Percentiles rank a stretch among this genome's conserved stretches.
phyloP scores from a whole-genome alignment of 306 rosid species.

The Corylus americana region DNA sequence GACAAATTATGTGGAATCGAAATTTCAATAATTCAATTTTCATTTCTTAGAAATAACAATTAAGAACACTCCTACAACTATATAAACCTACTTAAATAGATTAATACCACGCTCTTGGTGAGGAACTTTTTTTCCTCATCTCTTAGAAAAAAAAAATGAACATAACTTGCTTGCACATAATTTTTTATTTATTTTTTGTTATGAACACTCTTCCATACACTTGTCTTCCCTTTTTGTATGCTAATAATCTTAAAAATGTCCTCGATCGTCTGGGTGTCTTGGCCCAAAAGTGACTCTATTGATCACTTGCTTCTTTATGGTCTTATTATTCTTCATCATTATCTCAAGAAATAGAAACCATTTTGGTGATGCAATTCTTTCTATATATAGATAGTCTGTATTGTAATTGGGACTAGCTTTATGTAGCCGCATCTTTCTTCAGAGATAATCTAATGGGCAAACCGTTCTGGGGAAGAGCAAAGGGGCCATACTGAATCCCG shows the following conservation, averaged over 20 bases:
- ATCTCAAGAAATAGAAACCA: slow-evolving; percentile 17
- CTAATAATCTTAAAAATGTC: slow-evolving; percentile 29
- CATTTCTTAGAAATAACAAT: not conserved
- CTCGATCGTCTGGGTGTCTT: slow-evolving; percentile 24
- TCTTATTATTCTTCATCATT: slow-evolving; percentile 1
- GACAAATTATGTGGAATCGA: too few species aligned
- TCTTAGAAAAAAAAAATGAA: slow-evolving; percentile 19
- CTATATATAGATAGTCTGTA: slow-evolving; percentile 32
- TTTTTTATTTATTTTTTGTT: not conserved
- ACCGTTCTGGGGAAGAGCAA: slow-evolving; percentile 94
- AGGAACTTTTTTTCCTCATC: slow-evolving; percentile 45
- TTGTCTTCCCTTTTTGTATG: slow-evolving; percentile 30
- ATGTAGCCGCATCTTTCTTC: slow-evolving; percentile 31
- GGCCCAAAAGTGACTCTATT: slow-evolving; percentile 37
- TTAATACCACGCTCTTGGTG: slow-evolving; percentile 24
- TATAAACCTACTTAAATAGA: slow-evolving; percentile 32
- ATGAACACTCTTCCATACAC: slow-evolving; percentile 45
- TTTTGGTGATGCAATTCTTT: slow-evolving; percentile 25
- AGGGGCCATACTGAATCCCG: slow-evolving; percentile 97
- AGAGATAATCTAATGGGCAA: slow-evolving; percentile 68
- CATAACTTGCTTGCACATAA: slow-evolving; percentile 14
- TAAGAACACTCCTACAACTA: not conserved
- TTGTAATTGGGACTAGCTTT: slow-evolving; percentile 23
- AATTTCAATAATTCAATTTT: too few species aligned
- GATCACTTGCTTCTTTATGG: slow-evolving; percentile 11